Evolutionary conservation across 345 rosid genomes (phyloP), one percentile per base, ranked within the genome.

Genomic region (Sonneratia alba): DNA sequence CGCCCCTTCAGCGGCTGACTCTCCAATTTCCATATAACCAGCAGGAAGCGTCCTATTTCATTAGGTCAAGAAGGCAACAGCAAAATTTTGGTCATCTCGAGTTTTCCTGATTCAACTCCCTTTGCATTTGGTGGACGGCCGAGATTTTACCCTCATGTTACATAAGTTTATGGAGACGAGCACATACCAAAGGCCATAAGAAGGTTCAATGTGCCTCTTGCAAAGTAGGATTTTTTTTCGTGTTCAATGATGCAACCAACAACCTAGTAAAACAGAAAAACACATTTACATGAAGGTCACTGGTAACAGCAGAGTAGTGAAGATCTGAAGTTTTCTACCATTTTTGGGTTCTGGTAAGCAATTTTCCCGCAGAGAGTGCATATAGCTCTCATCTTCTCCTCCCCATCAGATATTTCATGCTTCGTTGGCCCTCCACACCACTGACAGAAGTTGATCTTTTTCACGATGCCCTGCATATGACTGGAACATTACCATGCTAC

Each of bases 1-100:
- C 72, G 98, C 98, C 55, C 98, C 98, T 83, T 90, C 90, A 0
- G 93, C 91, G 62, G 97, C 93, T 48, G 98, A 94, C 79, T 94
- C 98, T 18, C 98, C 98, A 71, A 94, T 87, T 82, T 94, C 98
- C 82, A 94, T 36, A 84, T 90, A 95, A 81, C 99, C 99, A 83
- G 98, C 97, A 67, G 99, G 99, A 77, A 95, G 96, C 12, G 99
- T 95, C 99, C 99, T 94, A 79, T 36, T 36, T 62, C 70, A 67
- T 67, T 12, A 42, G 5, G 8, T 40, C 32, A 12, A 68, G 16
- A 27, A 16, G 7, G 19, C 34, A 37, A 22, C 37, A 19, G 6
- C 55, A 19, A n/a, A 43, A 22, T 43, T 6, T 68, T 22, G 11
- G 7, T 62, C 13, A 62, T 14, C 37, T 27, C 11, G 36, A 62